Evolutionary conservation across 1,284 basidiomycete genomes (phyloP).

Genomic region (Heterobasidion annosum): DNA sequence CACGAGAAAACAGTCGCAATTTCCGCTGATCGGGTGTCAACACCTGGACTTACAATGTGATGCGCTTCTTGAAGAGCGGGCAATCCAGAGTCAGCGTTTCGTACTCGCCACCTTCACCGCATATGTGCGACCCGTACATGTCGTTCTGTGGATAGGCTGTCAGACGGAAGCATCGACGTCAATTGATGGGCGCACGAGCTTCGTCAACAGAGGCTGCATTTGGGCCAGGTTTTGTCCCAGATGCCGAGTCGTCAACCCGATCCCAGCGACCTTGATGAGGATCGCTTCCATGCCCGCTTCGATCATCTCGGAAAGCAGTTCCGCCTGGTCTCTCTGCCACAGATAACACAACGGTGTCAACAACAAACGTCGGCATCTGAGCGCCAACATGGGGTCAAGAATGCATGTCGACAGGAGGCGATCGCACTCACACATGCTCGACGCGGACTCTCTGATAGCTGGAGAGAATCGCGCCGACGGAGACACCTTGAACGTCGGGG

Average conservation of each 20-base stretch:
- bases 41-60: constrained; percentile 66
- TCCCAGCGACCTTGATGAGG: constrained; percentile 95
- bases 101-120: constrained; percentile 98
- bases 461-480: constrained; percentile 94
- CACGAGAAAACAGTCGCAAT: not conserved
- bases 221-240: constrained; percentile 73
- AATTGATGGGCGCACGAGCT: constrained; percentile 45
- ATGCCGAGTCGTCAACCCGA: constrained; percentile 74
- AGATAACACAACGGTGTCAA: constrained; percentile 83
- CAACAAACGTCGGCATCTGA: constrained; percentile 75
- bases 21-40: not conserved
- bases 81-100: constrained; percentile 91
- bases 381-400: not conserved
- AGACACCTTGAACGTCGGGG: constrained; percentile 82
- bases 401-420: not conserved
- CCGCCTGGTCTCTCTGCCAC: constrained; percentile 88
- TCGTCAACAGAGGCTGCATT: constrained; percentile 69
- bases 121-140: constrained; percentile 87
- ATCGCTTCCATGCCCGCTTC: constrained; percentile 72
- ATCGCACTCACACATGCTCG: constrained; percentile 79
- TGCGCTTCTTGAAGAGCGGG: constrained; percentile 77
- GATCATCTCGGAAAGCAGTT: constrained; percentile 86
- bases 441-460: constrained; percentile 97
- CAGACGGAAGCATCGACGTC: not conserved
- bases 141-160: constrained; percentile 45